Evolutionary conservation across 805 yeast species (phyloP).

Genomic region (Cyberlindnera japonica): DNA sequence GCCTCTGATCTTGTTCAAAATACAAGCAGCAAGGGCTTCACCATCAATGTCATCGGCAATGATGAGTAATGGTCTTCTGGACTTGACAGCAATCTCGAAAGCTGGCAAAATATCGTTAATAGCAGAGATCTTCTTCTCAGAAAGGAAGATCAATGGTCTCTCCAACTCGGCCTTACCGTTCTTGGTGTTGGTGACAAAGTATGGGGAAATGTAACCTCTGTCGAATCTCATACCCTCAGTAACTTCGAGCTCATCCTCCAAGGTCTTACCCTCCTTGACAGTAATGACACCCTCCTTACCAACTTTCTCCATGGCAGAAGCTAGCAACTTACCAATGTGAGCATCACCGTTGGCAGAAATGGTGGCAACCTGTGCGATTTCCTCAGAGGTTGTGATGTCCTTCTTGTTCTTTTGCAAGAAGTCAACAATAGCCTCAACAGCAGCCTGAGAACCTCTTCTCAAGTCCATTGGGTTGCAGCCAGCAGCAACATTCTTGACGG

Average conservation of each 20-base stretch:
- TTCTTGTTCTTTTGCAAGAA: slow-evolving; percentile 85
- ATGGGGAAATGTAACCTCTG: slow-evolving; percentile 97
- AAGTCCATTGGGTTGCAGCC: slow-evolving; percentile 99
- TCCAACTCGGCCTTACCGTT: slow-evolving; percentile 92
- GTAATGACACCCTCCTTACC: slow-evolving; percentile 99
- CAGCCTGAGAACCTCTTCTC: slow-evolving; percentile 98
- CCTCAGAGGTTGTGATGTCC: slow-evolving; percentile 93
- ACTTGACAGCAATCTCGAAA: slow-evolving; percentile 88
- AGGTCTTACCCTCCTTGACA: slow-evolving; percentile 95
- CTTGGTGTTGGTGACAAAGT: slow-evolving; percentile 90
- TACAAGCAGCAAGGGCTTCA: slow-evolving; percentile 98
- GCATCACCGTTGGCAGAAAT: slow-evolving; percentile 96
- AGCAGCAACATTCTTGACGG: slow-evolving; percentile 97
- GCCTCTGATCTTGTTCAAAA: slow-evolving; percentile 95
- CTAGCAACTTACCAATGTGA: slow-evolving; percentile 89
- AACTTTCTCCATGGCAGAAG: slow-evolving; percentile 98
- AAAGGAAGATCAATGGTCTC: slow-evolving; percentile 79
- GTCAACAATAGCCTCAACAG: slow-evolving; percentile 91
- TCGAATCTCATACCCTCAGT: slow-evolving; percentile 99
- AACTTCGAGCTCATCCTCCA: slow-evolving; percentile 95
- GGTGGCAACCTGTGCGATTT: slow-evolving; percentile 98
- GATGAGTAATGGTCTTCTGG: slow-evolving; percentile 90
- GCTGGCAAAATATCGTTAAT: slow-evolving; percentile 90
- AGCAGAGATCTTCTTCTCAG: slow-evolving; percentile 88
- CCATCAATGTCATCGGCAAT: slow-evolving; percentile 98